These are phyloP conservation scores for Termitomyces sp. DNA, from an alignment of 768 basidiomycete species.

Conservation along the genomic window DNA sequence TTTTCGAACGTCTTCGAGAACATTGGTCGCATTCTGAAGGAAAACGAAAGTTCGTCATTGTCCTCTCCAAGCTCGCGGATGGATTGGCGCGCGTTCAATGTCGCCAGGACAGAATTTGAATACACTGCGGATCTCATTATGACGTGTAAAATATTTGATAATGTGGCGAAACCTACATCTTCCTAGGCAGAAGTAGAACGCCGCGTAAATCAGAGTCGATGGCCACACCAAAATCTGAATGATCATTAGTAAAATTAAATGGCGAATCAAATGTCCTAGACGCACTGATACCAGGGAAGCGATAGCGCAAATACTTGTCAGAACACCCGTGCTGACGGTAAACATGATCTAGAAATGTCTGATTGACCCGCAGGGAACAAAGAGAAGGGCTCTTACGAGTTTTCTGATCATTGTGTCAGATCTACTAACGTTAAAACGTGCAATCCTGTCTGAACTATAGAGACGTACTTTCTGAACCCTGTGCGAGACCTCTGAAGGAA, in stretches of 20 bases:
- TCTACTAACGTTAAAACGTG: conserved; percentile 18
- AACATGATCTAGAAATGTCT: conserved; percentile 30
- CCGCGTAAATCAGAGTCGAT: conserved; percentile 51
- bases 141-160: background rate
- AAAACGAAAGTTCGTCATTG: conserved; percentile 44
- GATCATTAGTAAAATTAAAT: background rate
- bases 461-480: conserved; percentile 45
- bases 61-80: conserved; percentile 42
- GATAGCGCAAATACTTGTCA: conserved; percentile 40
- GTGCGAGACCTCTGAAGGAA: conserved; percentile 49
- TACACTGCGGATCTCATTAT: conserved; percentile 34
- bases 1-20: conserved; percentile 22
- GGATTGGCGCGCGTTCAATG: conserved; percentile 44
- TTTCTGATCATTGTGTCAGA: conserved; percentile 45
- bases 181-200: conserved; percentile 55
- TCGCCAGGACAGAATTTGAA: conserved; percentile 52
- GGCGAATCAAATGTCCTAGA: background rate
- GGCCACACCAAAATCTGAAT: conserved; percentile 44
- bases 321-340: conserved; percentile 36
- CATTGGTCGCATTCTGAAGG: conserved; percentile 32
- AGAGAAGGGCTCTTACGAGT: conserved; percentile 15
- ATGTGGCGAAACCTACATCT: conserved; percentile 31
- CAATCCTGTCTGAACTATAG: conserved; percentile 5
- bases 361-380: background rate
- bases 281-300: conserved; percentile 38